Evolutionary conservation across 805 yeast species (phyloP).

Genomic region (Torulaspora microellipsoides): DNA sequence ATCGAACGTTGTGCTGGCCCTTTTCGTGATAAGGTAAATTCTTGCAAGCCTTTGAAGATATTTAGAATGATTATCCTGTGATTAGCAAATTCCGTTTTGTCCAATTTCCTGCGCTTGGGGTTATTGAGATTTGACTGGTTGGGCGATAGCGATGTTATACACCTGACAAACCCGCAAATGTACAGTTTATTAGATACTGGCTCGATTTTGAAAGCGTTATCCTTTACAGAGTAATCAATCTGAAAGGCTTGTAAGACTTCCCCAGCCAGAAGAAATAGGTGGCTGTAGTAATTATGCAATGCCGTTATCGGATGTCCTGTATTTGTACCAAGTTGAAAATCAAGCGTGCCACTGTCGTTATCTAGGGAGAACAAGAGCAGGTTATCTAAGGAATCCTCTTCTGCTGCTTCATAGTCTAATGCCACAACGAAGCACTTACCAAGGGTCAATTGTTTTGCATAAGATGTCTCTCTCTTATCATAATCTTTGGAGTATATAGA

Average conservation of each 20-base stretch:
- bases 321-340: slow-evolving; percentile 25
- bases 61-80: slow-evolving; percentile 9
- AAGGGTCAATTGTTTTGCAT: slow-evolving; percentile 35
- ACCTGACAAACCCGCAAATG: slow-evolving; percentile 10
- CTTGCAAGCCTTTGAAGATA: slow-evolving; percentile 18
- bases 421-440: slow-evolving; percentile 37
- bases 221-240: slow-evolving; percentile 34
- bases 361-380: slow-evolving; percentile 36
- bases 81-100: neutral
- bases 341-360: slow-evolving; percentile 31
- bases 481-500: too few species aligned
- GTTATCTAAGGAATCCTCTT: slow-evolving; percentile 30
- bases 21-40: slow-evolving; percentile 3
- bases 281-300: slow-evolving; percentile 27
- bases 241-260: slow-evolving; percentile 29
- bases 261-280: slow-evolving; percentile 34
- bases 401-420: slow-evolving; percentile 32
- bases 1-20: neutral
- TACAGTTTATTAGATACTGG: slow-evolving; percentile 21
- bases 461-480: slow-evolving; percentile 14
- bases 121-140: neutral
- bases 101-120: neutral
- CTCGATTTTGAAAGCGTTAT: slow-evolving; percentile 31
- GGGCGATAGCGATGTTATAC: neutral
- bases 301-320: slow-evolving; percentile 18